These are phyloP conservation scores for Tuber umbilicatum DNA, from an alignment of 495 filamentous ascomycete genomes.

Conservation along the genomic window DNA sequence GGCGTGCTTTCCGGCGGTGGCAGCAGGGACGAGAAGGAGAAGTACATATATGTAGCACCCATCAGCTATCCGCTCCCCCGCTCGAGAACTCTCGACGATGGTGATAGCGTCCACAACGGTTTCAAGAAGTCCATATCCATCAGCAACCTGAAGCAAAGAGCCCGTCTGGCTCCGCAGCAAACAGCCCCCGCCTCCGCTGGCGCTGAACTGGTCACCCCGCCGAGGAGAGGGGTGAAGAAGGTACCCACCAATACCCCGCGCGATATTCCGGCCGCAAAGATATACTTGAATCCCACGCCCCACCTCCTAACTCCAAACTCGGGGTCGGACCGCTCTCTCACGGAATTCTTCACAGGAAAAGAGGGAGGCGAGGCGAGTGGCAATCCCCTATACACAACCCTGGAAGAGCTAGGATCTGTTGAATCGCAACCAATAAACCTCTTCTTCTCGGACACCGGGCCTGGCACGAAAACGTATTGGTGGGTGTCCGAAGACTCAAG, in stretches of 20 bases:
- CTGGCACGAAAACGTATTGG: slow-evolving; percentile 19
- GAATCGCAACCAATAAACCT: slow-evolving; percentile 3
- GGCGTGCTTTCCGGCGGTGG: not conserved
- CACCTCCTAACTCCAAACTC: not conserved
- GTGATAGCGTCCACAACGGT: not conserved
- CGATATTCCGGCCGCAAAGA: slow-evolving; percentile 18
- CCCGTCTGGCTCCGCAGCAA: not conserved
- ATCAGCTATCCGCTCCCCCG: not conserved
- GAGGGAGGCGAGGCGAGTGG: not conserved
- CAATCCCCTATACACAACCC: slow-evolving; percentile 22
- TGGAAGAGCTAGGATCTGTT: slow-evolving; percentile 14
- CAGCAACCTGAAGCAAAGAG: not conserved
- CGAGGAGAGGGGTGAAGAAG: not conserved
- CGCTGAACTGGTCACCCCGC: not conserved
- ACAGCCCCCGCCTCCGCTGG: not conserved
- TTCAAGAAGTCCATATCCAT: not conserved
- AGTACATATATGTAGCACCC: not conserved
- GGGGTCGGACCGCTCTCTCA: not conserved
- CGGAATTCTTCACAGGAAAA: not conserved
- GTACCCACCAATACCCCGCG: not conserved
- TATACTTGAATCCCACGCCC: slow-evolving; percentile 13
- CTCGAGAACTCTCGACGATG: not conserved
- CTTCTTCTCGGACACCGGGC: slow-evolving; percentile 10
- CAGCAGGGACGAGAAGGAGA: not conserved
- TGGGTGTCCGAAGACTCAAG: slow-evolving; percentile 28